These are phyloP conservation scores for Colletotrichum theobromicola DNA, from an alignment of 2,329 filamentous ascomycete genomes.

Conservation along the genomic window DNA sequence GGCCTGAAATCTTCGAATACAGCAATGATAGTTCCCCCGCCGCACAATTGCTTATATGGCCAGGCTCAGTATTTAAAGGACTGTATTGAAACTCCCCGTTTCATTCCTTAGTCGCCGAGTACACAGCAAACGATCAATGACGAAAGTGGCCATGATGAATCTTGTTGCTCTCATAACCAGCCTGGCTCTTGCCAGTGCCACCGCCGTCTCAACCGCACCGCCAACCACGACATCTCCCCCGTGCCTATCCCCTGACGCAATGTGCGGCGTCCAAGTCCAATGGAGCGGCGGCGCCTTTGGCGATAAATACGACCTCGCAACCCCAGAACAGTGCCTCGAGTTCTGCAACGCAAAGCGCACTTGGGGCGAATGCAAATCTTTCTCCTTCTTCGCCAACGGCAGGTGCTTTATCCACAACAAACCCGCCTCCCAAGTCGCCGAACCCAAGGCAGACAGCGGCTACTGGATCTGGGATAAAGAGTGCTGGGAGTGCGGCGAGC, in stretches of 20 bases:
- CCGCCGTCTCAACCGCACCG: neutral
- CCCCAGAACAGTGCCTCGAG: neutral
- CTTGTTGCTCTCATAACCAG: neutral
- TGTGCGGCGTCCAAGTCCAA: neutral
- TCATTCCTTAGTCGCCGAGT: neutral
- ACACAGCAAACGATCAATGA: neutral
- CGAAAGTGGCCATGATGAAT: neutral
- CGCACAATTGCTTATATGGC: neutral
- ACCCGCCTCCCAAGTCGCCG: neutral
- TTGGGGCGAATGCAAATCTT: neutral
- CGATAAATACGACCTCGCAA: neutral
- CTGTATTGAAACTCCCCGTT: neutral
- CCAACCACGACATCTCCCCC: neutral
- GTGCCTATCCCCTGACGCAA: neutral
- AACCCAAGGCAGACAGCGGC: neutral
- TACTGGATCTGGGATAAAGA: neutral
- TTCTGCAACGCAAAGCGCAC: neutral
- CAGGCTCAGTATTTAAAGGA: neutral
- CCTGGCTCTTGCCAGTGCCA: neutral
- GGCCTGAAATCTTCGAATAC: neutral
- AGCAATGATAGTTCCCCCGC: neutral
- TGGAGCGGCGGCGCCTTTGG: neutral
- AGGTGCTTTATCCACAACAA: neutral
- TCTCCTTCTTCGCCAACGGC: neutral
- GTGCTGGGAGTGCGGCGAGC: neutral